Evolutionary conservation across 345 rosid species (phyloP), one percentile per base, ranked within the genome.

Genomic region (Eucalyptus sideroxylon): DNA sequence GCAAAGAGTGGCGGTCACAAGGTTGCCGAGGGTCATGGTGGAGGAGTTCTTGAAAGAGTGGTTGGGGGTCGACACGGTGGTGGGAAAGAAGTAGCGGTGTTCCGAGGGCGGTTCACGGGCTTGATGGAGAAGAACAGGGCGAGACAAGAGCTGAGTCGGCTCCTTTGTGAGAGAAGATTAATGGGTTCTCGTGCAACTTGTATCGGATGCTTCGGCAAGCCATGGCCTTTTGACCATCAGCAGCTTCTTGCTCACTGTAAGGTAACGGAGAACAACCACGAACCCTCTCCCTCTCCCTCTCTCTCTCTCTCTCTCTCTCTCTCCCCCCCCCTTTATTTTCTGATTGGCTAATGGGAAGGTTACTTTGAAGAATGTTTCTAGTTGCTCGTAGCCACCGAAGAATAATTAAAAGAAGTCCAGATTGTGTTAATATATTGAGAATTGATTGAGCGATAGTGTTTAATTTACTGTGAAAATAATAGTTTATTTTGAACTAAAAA

Each of bases 11-110:
- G 82, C 44, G 13, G 24, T 97, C 88, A 95, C 99, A 11, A 93
- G 95, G 51, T 88, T 98, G 80, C 99, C 99, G 13, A 92, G 96
- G 91, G 97, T 96, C 44, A 93, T 98, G 96, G 98, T 96, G 24
- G 96, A 97, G 82, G 91, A 93, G 23, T 98, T 98, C 88, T 91
- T 96, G 2, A 93, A 87, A 89, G 99, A 96, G 86, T 94, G 93
- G 56, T 93, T 98, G 89, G 88, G 87, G 34, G 98, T 93, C 56
- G 92, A 95, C 83, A 91, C 89, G 80, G 97, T 97, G 67, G 67
- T 94, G 11, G 99, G 97, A 87, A 98, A 23, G 97, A 98, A 90
- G 89, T 98, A 89, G 95, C 92, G 87, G 88, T 89, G 62, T 65
- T 88, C 42, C 95, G 95, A 40, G 72, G 90, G 17, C 91, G 91